Base-by-base conservation (phyloP, 2,329 filamentous ascomycete species). In the Xylariales sp. region DNA sequence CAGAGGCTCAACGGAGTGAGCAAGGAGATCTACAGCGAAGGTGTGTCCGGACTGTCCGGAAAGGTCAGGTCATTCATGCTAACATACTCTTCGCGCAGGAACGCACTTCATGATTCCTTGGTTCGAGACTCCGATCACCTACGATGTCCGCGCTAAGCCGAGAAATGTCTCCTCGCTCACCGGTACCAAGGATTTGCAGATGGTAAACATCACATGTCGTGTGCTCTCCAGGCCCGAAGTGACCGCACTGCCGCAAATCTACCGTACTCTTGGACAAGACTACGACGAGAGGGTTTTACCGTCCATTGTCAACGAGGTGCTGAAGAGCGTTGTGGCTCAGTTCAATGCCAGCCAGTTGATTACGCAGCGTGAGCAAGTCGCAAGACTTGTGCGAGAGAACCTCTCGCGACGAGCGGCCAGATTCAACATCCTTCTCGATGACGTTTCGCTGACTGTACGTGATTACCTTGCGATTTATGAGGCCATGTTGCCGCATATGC, bases 141-240 rank as follows among this genome's bases (percentile, higher is more conserved):
- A 97, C 74, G 91, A 98, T 65, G 93, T 98, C 53, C 91, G 93
- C 68, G 93, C 93, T 43, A 96, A 91, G 74, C 93, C 93, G 56
- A 83, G 93, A 62, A 96, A 95, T 59, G 90, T 98, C 54, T 86
- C 93, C 50, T 97, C 93, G 50, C 79, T 98, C 50, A 98, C 93
- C 43, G 93, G 93, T 53, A 98, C 93, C 59, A 98, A 98, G 76
- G 93, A 98, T 68, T 72, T 98, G 67, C 93, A 98, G 74, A 98
- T 98, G 93, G 93, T 97, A 61, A 98, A 98, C 78, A 97, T 98
- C 62, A 98, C 91, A 59, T 98, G 93, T 69, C 91, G 93, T 87
- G 93, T 98, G 42, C 86, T 98, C 37, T 96, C 91, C 42, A 77
- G 89, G 54, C 93, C 93, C 40, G 81, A 89, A 41, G 72, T 98